Evolutionary conservation across 768 basidiomycete species (phyloP), one percentile per base, ranked within the genome.

Genomic region (Lactarius akahatsu): DNA sequence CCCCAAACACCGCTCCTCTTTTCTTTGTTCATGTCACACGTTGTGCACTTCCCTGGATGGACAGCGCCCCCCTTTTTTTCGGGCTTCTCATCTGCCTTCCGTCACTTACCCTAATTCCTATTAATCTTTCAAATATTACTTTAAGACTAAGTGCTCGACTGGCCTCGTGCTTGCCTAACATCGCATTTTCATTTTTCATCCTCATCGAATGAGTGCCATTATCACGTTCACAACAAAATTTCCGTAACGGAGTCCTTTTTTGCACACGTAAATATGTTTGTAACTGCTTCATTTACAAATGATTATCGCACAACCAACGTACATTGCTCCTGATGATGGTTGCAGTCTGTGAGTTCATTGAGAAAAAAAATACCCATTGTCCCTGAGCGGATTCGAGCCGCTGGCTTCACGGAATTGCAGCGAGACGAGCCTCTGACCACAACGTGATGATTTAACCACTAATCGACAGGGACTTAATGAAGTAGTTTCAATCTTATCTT

Each of bases 391-490:
- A 68, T 59, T 68, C 67, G 67, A 68, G 67, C 67, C 64, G 59
- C 58, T 59, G 66, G 66, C 66, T 67, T 67, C 66, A 67, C 66
- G 67, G 67, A 61, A 4, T 47, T 65, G 64, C 8, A 6, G 26
- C 13, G 6, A 23, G 23, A 2, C 7, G 41, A n/a, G n/a, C n/a
- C n/a, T n/a, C n/a, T n/a, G n/a, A 32, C 67, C 67, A 68, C 67
- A 68, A 68, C 64, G 67, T 68, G 67, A 68, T 68, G 67, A 68
- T 68, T 68, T 68, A 66, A 68, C 67, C 67, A 68, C 67, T 68
- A 68, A 68, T 68, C 67, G 67, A 68, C 64, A 61, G 64, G 67
- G 67, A 68, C 67, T 66, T 67, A 2, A 1, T 1, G 7, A 6
- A 16, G 7, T 0, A 2, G 0, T 15, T 1, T 7, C 18, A 43